Conservation (phyloP, 176 grass and related monocot genomes). For the Aegilops longissima region DNA sequence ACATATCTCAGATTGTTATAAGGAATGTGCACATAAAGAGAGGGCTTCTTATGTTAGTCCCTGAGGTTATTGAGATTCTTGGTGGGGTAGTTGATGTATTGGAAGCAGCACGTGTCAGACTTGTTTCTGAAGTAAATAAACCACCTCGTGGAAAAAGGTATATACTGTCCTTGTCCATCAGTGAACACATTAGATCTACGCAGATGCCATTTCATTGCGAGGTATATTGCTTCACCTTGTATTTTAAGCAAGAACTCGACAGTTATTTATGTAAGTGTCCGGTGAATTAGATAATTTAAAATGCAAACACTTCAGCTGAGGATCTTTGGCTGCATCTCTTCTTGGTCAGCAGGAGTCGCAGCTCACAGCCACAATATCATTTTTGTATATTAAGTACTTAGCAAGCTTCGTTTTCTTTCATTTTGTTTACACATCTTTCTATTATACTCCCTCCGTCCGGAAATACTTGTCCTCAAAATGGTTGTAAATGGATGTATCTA, state of each 20-base stretch:
- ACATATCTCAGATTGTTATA: constrained; percentile 62
- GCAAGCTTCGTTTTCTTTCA: not conserved
- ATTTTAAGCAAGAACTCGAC: constrained; percentile 15
- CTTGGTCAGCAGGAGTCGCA: not conserved
- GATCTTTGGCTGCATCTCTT: not conserved
- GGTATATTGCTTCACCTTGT: not conserved
- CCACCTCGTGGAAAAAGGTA: constrained; percentile 89
- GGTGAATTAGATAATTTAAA: constrained; percentile 25
- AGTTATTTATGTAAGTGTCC: constrained; percentile 1
- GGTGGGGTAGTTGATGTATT: constrained; percentile 71
- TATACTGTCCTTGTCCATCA: not conserved
- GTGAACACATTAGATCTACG: not conserved
- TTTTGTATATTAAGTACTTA: not conserved
- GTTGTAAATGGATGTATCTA: too few relatives aligned
- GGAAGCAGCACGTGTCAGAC: constrained; percentile 72
- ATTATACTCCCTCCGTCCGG: too few relatives aligned
- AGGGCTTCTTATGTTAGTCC: constrained; percentile 84
- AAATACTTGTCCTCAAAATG: too few relatives aligned
- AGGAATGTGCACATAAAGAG: constrained; percentile 75
- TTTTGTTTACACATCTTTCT: too few relatives aligned
- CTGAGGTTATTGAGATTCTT: constrained; percentile 80
- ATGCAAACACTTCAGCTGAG: constrained; percentile 20
- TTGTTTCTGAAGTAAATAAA: constrained; percentile 94
- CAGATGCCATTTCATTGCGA: constrained; percentile 16
- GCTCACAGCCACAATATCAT: not conserved